Conservation (phyloP, 129 eudicot species). For the Solidago caesia region DNA sequence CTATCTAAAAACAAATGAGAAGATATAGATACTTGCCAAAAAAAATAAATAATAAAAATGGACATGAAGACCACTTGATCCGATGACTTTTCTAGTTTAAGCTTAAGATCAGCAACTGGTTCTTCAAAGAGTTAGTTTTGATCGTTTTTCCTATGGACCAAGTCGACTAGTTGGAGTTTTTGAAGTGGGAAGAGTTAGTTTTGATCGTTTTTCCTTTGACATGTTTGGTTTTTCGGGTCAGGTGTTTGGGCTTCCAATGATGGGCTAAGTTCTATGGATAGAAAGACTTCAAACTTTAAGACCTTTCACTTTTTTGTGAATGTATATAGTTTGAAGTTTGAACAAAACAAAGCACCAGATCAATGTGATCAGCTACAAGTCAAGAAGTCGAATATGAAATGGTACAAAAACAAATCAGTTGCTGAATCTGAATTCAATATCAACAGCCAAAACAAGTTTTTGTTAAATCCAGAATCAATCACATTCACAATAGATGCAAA, state of each 20-base stretch:
- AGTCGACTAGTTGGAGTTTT: neutral
- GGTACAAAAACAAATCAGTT: neutral
- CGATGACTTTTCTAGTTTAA: neutral
- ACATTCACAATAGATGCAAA: conserved; percentile 22
- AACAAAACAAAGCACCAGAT: neutral
- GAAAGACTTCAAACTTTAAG: neutral
- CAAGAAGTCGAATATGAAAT: neutral
- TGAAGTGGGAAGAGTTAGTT: neutral
- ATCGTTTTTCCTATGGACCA: too few relatives aligned
- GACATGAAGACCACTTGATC: neutral
- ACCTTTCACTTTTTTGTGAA: too few relatives aligned
- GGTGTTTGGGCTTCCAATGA: neutral
- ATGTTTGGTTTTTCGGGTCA: neutral
- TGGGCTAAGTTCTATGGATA: neutral
- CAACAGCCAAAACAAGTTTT: conserved; percentile 8
- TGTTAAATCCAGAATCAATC: conserved; percentile 22
- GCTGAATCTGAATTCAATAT: neutral
- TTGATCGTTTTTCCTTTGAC: too few relatives aligned
- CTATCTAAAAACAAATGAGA: neutral
- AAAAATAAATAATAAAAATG: neutral
- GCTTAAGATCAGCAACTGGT: neutral
- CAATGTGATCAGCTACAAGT: neutral
- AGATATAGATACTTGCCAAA: neutral
- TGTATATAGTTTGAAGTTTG: neutral
- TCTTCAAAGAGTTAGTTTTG: too few relatives aligned